phyloP scores from a whole-genome alignment of 352 stramenopile species.

The Phytophthora lateralis region DNA sequence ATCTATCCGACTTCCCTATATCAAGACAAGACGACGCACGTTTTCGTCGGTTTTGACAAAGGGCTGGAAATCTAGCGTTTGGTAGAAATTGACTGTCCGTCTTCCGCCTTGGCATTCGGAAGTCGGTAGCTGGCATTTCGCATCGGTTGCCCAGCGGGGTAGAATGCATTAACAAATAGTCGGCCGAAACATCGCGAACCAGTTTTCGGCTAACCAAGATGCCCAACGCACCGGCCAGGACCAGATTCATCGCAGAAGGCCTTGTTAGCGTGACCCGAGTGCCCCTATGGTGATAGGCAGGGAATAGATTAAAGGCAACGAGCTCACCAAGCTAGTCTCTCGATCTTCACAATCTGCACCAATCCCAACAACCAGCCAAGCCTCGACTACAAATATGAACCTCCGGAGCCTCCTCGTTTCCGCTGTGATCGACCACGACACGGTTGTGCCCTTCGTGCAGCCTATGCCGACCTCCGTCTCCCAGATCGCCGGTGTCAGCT shows the following conservation, averaged over 20 bases:
- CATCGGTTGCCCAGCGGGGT: too few relatives aligned
- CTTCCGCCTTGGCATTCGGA: too few relatives aligned
- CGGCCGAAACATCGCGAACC: neutral
- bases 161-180: too few relatives aligned
- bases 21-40: too few relatives aligned
- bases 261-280: neutral
- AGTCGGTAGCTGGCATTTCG: too few relatives aligned
- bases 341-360: neutral
- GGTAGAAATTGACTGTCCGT: too few relatives aligned
- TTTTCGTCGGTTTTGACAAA: too few relatives aligned
- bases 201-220: neutral
- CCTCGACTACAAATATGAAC: neutral
- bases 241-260: neutral
- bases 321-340: neutral
- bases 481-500: constrained; percentile 7
- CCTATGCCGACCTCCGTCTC: constrained; percentile 6
- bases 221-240: neutral
- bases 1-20: too few relatives aligned
- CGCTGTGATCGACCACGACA: neutral
- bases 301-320: neutral
- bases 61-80: too few relatives aligned
- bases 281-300: neutral
- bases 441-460: constrained; percentile 4
- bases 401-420: neutral
- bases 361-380: neutral